These are phyloP conservation scores for Chenopodium formosanum DNA, from an alignment of 148 eudicot species.

Conservation along the genomic window DNA sequence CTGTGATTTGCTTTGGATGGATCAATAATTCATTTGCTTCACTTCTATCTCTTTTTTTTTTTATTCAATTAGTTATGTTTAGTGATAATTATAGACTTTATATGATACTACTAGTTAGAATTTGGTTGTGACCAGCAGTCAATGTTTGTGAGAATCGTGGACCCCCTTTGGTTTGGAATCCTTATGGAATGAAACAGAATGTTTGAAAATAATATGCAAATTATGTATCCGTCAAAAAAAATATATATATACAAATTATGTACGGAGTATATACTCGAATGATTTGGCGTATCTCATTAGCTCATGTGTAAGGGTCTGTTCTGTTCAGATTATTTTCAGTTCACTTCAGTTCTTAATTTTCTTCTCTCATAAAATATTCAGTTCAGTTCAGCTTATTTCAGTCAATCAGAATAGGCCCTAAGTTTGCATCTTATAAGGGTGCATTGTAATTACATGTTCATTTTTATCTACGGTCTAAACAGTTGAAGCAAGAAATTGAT, in stretches of 20 bases:
- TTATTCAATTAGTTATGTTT: neutral
- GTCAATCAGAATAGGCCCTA: no score
- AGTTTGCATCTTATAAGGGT: neutral
- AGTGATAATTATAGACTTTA: neutral
- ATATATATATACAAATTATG: neutral
- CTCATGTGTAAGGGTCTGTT: no score
- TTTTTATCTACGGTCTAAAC: no score
- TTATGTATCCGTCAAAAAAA: neutral
- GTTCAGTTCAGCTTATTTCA: no score
- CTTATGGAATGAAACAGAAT: neutral
- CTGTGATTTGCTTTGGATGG: neutral
- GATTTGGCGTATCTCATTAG: no score
- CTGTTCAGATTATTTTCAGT: no score
- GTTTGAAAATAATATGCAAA: neutral
- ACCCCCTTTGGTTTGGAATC: neutral
- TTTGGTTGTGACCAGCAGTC: no score
- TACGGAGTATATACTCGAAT: no score
- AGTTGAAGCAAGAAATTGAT: no score
- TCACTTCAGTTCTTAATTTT: no score
- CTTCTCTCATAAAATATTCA: no score
- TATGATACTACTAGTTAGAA: no score
- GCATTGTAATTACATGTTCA: neutral
- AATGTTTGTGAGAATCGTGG: neutral
- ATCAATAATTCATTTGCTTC: neutral
- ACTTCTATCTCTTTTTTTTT: neutral